These are phyloP conservation scores for Diaporthe helianthi DNA, from an alignment of 2,329 filamentous ascomycete genomes.

Conservation along the genomic window DNA sequence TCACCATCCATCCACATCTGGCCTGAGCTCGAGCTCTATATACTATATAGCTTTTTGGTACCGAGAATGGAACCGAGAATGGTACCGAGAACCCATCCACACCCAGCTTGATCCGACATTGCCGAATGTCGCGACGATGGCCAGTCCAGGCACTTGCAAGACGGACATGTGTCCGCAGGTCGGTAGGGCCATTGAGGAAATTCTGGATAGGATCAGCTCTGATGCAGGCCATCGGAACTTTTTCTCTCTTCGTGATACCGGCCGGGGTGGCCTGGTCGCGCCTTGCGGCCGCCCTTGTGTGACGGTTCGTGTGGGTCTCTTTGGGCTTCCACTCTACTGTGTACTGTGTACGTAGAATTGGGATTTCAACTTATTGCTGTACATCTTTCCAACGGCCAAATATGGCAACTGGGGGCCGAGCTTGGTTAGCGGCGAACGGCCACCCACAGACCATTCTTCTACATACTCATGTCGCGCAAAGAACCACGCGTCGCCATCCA, in stretches of 20 bases:
- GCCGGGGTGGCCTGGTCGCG: not conserved
- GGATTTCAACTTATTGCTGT: not conserved
- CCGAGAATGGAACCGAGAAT: too few species aligned
- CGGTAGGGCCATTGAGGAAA: not conserved
- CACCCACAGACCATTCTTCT: not conserved
- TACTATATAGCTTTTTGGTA: not conserved
- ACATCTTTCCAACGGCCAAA: not conserved
- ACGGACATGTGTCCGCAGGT: not conserved
- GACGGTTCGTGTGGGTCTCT: slow-evolving; percentile 2
- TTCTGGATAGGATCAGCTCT: slow-evolving; percentile 3
- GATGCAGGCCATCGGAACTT: not conserved
- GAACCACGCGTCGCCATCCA: slow-evolving; percentile 12
- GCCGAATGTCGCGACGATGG: not conserved
- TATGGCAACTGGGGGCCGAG: not conserved
- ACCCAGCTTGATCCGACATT: not conserved
- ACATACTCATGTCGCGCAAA: slow-evolving; percentile 14
- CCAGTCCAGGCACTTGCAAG: not conserved
- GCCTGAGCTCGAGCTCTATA: not conserved
- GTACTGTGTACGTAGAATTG: too few species aligned
- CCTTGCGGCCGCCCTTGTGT: slow-evolving; percentile 1
- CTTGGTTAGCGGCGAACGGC: not conserved
- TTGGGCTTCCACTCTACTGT: too few species aligned
- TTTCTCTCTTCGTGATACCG: not conserved
- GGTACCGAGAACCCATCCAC: slow-evolving; percentile 12
- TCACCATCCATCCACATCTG: not conserved